Conservation (phyloP, 2,329 filamentous ascomycete species). For the Passalora sequoiae region DNA sequence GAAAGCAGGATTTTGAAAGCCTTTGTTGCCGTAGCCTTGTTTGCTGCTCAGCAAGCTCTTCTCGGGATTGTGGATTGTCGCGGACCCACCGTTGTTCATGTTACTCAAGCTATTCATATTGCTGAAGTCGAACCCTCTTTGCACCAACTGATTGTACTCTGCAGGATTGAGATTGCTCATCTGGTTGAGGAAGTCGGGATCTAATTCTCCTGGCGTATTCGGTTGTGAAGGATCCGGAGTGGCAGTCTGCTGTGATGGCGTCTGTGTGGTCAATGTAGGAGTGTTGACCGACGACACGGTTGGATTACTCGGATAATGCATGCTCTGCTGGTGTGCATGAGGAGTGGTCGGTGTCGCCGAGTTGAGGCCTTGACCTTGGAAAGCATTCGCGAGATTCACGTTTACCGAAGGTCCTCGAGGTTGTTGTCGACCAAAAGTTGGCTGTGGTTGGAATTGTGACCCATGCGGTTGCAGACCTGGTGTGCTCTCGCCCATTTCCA, state of each 20-base stretch:
- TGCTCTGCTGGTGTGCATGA: slow-evolving; percentile 58
- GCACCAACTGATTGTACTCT: slow-evolving; percentile 35
- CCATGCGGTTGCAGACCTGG: slow-evolving; percentile 48
- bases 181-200: slow-evolving; percentile 41
- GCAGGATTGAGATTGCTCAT: slow-evolving; percentile 36
- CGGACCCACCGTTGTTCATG: slow-evolving; percentile 47
- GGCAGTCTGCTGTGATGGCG: slow-evolving; percentile 55
- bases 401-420: slow-evolving; percentile 66
- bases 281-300: slow-evolving; percentile 97
- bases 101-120: slow-evolving; percentile 54
- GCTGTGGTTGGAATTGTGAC: slow-evolving; percentile 42
- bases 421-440: slow-evolving; percentile 53
- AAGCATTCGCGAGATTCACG: slow-evolving; percentile 68
- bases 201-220: slow-evolving; percentile 66
- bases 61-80: slow-evolving; percentile 81
- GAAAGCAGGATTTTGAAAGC: slow-evolving; percentile 58
- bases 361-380: slow-evolving; percentile 66
- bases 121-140: slow-evolving; percentile 35
- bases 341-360: slow-evolving; percentile 85
- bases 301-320: slow-evolving; percentile 83
- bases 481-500: slow-evolving; percentile 90
- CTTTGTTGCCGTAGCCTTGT: slow-evolving; percentile 58
- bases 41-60: slow-evolving; percentile 86
- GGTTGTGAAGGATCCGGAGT: slow-evolving; percentile 64
- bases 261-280: slow-evolving; percentile 77